Conservation (phyloP, 2,329 filamentous ascomycete genomes). For the Sclerotinia glacialis region DNA sequence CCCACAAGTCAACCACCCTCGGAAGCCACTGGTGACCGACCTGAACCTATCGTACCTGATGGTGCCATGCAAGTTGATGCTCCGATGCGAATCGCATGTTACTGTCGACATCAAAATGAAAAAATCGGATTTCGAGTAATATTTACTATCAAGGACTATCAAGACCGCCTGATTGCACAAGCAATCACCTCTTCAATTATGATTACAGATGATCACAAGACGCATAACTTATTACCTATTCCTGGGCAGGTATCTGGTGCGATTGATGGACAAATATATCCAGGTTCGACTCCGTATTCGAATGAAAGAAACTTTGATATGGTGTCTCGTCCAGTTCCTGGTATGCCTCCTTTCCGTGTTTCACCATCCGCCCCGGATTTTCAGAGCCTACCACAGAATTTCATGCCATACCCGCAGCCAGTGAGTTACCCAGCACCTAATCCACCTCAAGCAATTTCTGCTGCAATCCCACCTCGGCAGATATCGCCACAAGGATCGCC, state of each 20-base stretch:
- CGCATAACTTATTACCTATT: constrained; percentile 52
- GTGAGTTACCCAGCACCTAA: constrained; percentile 39
- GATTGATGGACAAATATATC: constrained; percentile 40
- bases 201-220: constrained; percentile 98
- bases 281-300: constrained; percentile 45
- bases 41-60: constrained; percentile 49
- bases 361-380: constrained; percentile 64
- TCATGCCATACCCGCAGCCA: constrained; percentile 36
- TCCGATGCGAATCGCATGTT: constrained; percentile 95
- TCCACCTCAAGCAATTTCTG: constrained; percentile 43
- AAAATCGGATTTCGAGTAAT: constrained; percentile 91
- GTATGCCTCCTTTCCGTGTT: constrained; percentile 50
- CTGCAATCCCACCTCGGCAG: constrained; percentile 55
- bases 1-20: constrained; percentile 51
- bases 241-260: constrained; percentile 36
- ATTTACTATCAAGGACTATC: constrained; percentile 85
- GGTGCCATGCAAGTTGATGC: constrained; percentile 75
- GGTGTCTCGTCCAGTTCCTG: constrained; percentile 25
- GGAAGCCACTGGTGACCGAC: constrained; percentile 46
- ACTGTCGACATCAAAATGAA: constrained; percentile 91
- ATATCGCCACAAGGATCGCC: constrained; percentile 72
- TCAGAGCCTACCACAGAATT: constrained; percentile 54
- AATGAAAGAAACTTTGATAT: constrained; percentile 35
- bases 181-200: constrained; percentile 84
- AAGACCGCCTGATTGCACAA: constrained; percentile 76